Evolutionary conservation across 2,329 filamentous ascomycete genomes (phyloP), one percentile per base, ranked within the genome.

Genomic region (Colletotrichum costaricense): DNA sequence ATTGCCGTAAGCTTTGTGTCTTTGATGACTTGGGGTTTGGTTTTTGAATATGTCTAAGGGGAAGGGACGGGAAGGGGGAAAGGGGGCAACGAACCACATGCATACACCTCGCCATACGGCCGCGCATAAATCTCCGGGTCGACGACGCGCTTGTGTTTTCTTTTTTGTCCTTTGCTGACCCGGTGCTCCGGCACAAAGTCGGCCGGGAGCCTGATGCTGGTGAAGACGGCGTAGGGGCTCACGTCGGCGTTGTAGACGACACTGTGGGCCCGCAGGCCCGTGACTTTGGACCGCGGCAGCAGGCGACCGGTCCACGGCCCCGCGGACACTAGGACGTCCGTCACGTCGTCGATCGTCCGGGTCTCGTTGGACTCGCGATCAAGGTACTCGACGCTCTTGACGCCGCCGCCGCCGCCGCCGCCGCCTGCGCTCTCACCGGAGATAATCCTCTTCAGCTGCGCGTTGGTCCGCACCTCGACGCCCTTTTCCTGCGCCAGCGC

Each of bases 71-170:
- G 19, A 11, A 22, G 46, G 19, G 1, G 22, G 79, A 19, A 3
- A 19, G 33, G 11, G 2, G 16, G 3, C 19, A 49, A 80, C 85
- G 68, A 78, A 88, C 95, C 97, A 80, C 97, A 99, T 0, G 95
- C 95, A 81, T 99, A 99, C 12, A 98, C 93, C 80, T 98, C 95
- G 68, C 93, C 90, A 80, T 95, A 93, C 0, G 95, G 95, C 4
- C 97, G 89, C 0, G 97, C 94, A 81, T 99, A 99, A 75, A 98
- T 97, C 82, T 99, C 97, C 0, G 97, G 97, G 30, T 94, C 92
- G 14, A 95, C 94, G 22, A 89, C 89, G 33, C 91, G 88, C 72
- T 87, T 86, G 82, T 89, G 89, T 78, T 83, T 84, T 78, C 87
- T 84, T 84, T 84, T 86, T 79, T 88, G 86, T 72, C 85, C 87